Percentiles rank a stretch among this genome's conserved stretches.
These are phyloP conservation scores for Cladosporium velox DNA, from an alignment of 2,329 filamentous ascomycete species.

Conservation along the genomic window DNA sequence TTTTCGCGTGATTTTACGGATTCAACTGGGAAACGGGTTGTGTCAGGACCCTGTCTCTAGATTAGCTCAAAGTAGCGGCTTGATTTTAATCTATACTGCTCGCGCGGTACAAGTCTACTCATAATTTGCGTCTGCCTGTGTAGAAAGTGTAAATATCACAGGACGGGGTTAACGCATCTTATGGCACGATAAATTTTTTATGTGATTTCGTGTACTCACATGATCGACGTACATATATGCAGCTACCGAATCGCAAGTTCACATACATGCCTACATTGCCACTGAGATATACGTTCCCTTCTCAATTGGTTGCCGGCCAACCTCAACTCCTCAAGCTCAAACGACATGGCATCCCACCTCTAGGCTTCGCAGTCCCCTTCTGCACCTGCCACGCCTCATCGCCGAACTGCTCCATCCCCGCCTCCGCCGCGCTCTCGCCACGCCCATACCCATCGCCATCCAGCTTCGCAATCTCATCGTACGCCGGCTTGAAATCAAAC, in stretches of 20 bases:
- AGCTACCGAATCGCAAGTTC: neutral
- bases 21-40: neutral
- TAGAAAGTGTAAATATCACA: neutral
- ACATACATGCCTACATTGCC: neutral
- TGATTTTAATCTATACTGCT: neutral
- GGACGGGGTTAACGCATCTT: neutral
- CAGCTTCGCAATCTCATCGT: conserved; percentile 39
- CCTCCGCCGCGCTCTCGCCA: conserved; percentile 22
- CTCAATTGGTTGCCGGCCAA: neutral
- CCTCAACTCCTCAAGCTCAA: conserved; percentile 26
- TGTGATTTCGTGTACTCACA: neutral
- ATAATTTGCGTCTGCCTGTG: neutral
- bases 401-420: conserved; percentile 35
- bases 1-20: neutral
- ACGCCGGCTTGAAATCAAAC: conserved; percentile 51
- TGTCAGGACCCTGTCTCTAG: neutral
- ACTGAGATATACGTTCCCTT: neutral
- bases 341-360: conserved; percentile 39
- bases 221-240: neutral
- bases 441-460: conserved; percentile 39
- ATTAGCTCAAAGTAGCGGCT: neutral
- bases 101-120: neutral
- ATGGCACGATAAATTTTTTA: neutral
- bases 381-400: conserved; percentile 40
- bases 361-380: conserved; percentile 37